Evolutionary conservation across 345 rosid species (phyloP).

Genomic region (Trapa bicornis): DNA sequence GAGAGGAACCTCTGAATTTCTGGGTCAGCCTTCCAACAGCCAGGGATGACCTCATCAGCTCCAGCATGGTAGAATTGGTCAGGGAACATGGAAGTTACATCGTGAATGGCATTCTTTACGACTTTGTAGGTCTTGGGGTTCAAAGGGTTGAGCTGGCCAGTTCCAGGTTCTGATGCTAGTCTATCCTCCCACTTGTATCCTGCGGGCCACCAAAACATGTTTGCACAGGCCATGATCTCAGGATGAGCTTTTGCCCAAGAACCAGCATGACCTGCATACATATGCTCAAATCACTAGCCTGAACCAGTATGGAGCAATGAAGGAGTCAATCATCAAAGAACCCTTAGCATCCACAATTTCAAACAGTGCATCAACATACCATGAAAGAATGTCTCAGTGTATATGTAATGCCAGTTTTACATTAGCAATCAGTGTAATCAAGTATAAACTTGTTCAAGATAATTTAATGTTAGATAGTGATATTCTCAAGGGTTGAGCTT

Average conservation of each 20-base stretch:
- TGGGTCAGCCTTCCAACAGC: slow-evolving; percentile 76
- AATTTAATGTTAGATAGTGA: background rate
- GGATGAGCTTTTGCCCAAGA: slow-evolving; percentile 87
- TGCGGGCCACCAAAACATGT: slow-evolving; percentile 84
- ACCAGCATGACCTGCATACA: slow-evolving; percentile 49
- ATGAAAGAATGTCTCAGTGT: background rate
- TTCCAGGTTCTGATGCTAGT: slow-evolving; percentile 71
- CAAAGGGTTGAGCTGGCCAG: slow-evolving; percentile 81
- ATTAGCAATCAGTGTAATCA: background rate
- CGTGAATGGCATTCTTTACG: slow-evolving; percentile 44
- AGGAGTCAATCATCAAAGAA: background rate
- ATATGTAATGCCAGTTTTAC: background rate
- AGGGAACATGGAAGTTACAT: slow-evolving; percentile 30
- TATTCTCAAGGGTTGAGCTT: slow-evolving; percentile 8
- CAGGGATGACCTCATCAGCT: slow-evolving; percentile 61
- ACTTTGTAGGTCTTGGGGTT: slow-evolving; percentile 61
- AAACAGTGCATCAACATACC: background rate
- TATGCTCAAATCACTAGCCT: background rate
- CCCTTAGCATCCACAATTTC: background rate
- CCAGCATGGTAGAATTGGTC: slow-evolving; percentile 69
- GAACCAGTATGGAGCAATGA: background rate
- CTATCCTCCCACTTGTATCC: slow-evolving; percentile 40
- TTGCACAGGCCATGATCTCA: slow-evolving; percentile 63
- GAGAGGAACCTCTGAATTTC: slow-evolving; percentile 43
- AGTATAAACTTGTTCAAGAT: background rate